Evolutionary conservation across 78 protist species (phyloP).

Genomic region (Guillardia theta): DNA sequence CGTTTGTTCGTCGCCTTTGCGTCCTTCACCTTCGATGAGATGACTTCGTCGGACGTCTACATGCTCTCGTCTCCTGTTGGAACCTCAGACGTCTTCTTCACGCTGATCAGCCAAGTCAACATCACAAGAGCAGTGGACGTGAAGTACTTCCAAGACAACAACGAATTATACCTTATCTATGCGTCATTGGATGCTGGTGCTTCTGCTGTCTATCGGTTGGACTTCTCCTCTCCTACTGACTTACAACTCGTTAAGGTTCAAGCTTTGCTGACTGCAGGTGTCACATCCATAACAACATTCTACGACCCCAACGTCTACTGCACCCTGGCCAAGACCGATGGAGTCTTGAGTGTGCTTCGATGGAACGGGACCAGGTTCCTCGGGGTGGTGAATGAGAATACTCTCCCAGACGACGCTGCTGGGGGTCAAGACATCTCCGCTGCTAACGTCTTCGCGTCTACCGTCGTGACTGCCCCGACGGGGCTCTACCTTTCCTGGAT

Average conservation of each 20-base stretch:
- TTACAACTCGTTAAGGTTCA: background rate
- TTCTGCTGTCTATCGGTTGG: background rate
- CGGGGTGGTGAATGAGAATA: background rate
- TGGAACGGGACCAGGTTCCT: constrained; percentile 1
- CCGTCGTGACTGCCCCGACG: no score
- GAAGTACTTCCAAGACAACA: background rate
- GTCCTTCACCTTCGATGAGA: background rate
- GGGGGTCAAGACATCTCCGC: background rate
- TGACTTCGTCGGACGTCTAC: background rate
- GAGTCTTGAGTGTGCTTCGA: background rate
- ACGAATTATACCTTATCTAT: background rate
- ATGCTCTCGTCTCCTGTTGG: background rate
- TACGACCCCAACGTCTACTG: background rate
- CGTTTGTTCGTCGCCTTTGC: background rate
- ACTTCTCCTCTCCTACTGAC: background rate
- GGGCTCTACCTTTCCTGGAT: background rate
- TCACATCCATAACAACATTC: background rate
- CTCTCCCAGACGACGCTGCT: background rate
- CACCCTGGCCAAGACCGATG: background rate
- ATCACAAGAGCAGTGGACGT: background rate
- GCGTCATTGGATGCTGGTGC: background rate
- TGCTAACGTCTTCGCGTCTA: no score
- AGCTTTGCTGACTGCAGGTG: background rate
- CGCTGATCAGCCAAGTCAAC: background rate
- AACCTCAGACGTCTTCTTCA: background rate